These are phyloP conservation scores for Suhomyces faveliae DNA, from an alignment of 805 yeast genomes.

Conservation along the genomic window DNA sequence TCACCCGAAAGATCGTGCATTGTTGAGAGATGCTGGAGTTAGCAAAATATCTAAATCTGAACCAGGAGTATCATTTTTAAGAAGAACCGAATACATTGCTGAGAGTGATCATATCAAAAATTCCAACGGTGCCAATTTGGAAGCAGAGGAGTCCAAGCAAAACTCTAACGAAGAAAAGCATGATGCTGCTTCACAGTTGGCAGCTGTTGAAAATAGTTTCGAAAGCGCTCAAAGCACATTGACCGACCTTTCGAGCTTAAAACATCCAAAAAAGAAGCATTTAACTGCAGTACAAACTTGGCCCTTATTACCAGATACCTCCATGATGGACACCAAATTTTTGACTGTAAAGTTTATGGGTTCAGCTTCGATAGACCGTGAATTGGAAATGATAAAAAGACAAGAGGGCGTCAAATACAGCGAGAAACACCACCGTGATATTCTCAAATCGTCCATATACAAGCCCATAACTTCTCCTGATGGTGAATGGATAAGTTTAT, in stretches of 20 bases:
- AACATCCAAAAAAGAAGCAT: constrained; percentile 77
- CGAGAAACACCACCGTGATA: constrained; percentile 32
- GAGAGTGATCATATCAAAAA: constrained; percentile 45
- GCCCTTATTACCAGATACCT: constrained; percentile 85
- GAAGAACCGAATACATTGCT: constrained; percentile 92
- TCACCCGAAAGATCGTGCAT: constrained; percentile 73
- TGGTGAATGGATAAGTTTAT: constrained; percentile 71
- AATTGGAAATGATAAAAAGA: constrained; percentile 27
- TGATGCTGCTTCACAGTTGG: constrained; percentile 63
- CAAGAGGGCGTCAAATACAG: constrained; percentile 28
- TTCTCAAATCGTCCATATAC: constrained; percentile 61
- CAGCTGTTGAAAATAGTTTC: constrained; percentile 76
- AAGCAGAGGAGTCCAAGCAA: constrained; percentile 19
- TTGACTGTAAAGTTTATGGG: constrained; percentile 62
- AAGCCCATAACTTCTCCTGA: constrained; percentile 71
- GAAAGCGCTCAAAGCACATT: constrained; percentile 53
- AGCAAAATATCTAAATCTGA: constrained; percentile 41
- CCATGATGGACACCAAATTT: constrained; percentile 80
- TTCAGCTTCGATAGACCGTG: constrained; percentile 49
- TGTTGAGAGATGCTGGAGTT: constrained; percentile 76
- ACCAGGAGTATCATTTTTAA: constrained; percentile 72
- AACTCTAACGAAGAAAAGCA: constrained; percentile 25
- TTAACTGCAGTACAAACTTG: constrained; percentile 74
- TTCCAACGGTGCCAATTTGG: constrained; percentile 27
- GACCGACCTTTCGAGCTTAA: constrained; percentile 41